Evolutionary conservation across 768 basidiomycete genomes (phyloP).

Genomic region (Suillus decipiens): DNA sequence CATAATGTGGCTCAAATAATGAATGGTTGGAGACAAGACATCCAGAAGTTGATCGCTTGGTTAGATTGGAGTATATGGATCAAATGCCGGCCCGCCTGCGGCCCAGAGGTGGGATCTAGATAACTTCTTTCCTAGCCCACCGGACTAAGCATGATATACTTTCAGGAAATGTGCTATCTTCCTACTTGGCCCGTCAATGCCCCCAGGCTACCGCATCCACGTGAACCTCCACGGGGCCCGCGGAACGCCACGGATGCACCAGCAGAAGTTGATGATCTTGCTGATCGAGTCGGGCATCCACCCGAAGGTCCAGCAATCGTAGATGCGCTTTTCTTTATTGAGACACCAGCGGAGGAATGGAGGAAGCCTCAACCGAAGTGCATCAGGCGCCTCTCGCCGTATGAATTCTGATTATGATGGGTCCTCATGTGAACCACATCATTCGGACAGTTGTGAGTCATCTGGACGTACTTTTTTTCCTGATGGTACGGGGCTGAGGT

Average conservation of each 20-base stretch:
- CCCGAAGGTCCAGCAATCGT: background rate
- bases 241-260: background rate
- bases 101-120: conserved; percentile 16
- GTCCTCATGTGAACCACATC: background rate
- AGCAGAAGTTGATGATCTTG: background rate
- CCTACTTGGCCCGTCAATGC: conserved; percentile 24
- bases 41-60: conserved; percentile 20
- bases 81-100: conserved; percentile 21
- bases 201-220: background rate
- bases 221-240: background rate
- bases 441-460: background rate
- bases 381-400: conserved; percentile 16
- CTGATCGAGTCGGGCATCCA: background rate
- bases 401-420: background rate
- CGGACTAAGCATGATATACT: background rate
- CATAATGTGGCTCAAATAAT: conserved; percentile 6
- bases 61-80: conserved; percentile 28
- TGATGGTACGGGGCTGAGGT: background rate
- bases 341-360: conserved; percentile 18
- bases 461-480: background rate
- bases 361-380: conserved; percentile 25
- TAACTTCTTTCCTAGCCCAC: background rate
- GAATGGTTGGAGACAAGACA: conserved; percentile 14
- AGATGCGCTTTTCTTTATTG: background rate
- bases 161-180: conserved; percentile 29